These are phyloP conservation scores for Mucor ambiguus DNA, from an alignment of 371 early-diverging fungal species.

Conservation along the genomic window DNA sequence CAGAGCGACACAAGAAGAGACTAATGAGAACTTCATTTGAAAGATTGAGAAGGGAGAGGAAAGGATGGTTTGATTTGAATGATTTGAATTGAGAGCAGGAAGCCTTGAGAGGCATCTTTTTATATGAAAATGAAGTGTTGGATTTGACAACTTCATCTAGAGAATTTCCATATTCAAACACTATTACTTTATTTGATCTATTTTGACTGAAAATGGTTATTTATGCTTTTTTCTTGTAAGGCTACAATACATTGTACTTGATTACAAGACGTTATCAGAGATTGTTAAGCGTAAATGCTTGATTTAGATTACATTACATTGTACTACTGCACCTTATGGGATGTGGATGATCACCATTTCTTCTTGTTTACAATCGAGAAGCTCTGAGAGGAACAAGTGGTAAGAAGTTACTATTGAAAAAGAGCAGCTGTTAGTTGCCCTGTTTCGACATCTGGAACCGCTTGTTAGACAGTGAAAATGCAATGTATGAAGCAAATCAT, in stretches of 20 bases:
- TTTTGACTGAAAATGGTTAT: background rate
- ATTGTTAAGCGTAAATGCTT: background rate
- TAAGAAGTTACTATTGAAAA: too few relatives aligned
- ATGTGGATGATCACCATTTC: too few relatives aligned
- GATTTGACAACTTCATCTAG: background rate
- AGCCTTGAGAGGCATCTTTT: background rate
- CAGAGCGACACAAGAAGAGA: conserved; percentile 21
- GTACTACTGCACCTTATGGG: background rate
- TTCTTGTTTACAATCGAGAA: too few relatives aligned
- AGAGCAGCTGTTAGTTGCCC: too few relatives aligned
- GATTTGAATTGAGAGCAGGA: background rate
- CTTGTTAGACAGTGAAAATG: too few relatives aligned
- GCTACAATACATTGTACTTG: background rate
- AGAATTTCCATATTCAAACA: background rate
- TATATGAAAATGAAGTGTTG: background rate
- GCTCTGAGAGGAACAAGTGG: too few relatives aligned
- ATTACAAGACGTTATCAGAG: background rate
- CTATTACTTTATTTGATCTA: background rate
- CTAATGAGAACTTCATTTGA: conserved; percentile 20
- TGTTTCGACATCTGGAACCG: too few relatives aligned
- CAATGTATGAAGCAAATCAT: too few relatives aligned
- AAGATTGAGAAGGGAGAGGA: background rate
- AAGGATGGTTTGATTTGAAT: background rate
- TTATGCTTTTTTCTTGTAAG: background rate
- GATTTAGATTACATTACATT: conserved; percentile 2